phyloP scores from a whole-genome alignment of 371 early-diverging fungal species.

The Syncephalastrum racemosum region DNA sequence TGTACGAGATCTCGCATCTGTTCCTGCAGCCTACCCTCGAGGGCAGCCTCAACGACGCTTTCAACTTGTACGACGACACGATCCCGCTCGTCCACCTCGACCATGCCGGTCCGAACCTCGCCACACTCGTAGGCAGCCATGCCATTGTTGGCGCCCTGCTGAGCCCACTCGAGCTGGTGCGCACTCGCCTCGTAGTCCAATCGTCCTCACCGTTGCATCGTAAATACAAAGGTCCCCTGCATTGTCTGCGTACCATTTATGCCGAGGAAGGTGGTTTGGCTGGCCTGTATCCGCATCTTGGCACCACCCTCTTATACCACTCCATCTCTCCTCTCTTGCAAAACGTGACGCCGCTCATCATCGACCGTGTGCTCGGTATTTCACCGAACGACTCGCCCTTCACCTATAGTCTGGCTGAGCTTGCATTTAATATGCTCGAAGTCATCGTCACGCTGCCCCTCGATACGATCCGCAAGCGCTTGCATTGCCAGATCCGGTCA shows the following conservation, averaged over 20 bases:
- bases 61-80: constrained; percentile 78
- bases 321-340: constrained; percentile 73
- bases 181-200: constrained; percentile 75
- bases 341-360: constrained; percentile 66
- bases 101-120: constrained; percentile 63
- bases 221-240: constrained; percentile 78
- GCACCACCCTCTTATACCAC: constrained; percentile 80
- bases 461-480: constrained; percentile 84
- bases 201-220: constrained; percentile 67
- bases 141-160: constrained; percentile 69
- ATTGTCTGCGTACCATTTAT: constrained; percentile 73
- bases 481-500: constrained; percentile 77
- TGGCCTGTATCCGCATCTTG: constrained; percentile 67
- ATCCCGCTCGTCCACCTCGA: constrained; percentile 73
- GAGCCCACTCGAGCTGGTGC: constrained; percentile 79
- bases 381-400: constrained; percentile 67
- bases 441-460: constrained; percentile 80
- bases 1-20: constrained; percentile 69
- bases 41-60: constrained; percentile 70
- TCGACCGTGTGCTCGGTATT: constrained; percentile 71
- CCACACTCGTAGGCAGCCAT: constrained; percentile 71
- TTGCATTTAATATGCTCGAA: constrained; percentile 70
- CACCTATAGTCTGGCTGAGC: constrained; percentile 64
- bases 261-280: constrained; percentile 81
- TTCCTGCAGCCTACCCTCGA: constrained; percentile 81